A percentile compares a stretch with the other conserved stretches of the same genome.
These are phyloP conservation scores for Periglandula ipomoeae DNA, from an alignment of 2,329 filamentous ascomycete genomes.

Conservation along the genomic window DNA sequence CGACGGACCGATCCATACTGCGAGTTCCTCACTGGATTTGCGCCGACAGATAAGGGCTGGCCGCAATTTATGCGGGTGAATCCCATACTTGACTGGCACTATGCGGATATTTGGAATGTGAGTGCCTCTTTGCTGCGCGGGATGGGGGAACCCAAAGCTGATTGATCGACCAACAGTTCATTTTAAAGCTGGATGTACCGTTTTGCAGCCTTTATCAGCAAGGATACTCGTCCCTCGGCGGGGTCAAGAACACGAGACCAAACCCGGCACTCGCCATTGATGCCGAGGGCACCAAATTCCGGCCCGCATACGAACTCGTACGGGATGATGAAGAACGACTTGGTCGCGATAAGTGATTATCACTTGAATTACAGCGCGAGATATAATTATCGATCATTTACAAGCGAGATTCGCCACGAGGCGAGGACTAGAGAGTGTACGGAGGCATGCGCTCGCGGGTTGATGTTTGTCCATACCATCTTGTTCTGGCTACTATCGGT, in stretches of 20 bases:
- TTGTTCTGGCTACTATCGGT: no score
- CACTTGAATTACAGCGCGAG: no score
- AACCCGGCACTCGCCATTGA: slow-evolving; percentile 62
- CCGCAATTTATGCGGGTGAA: slow-evolving; percentile 88
- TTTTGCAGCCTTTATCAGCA: slow-evolving; percentile 83
- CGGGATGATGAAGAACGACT: slow-evolving; percentile 71
- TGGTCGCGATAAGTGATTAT: slow-evolving; percentile 54
- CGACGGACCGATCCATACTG: slow-evolving; percentile 89
- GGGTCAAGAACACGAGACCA: slow-evolving; percentile 77
- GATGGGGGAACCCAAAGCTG: neutral
- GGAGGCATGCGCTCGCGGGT: no score
- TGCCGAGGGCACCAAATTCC: slow-evolving; percentile 36
- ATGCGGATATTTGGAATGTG: slow-evolving; percentile 88
- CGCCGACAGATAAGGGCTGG: slow-evolving; percentile 83
- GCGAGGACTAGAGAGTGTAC: no score
- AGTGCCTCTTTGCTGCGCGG: slow-evolving; percentile 26
- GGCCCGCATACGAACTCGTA: slow-evolving; percentile 66
- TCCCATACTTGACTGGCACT: slow-evolving; percentile 96
- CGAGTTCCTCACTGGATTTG: slow-evolving; percentile 67
- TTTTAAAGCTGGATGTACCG: slow-evolving; percentile 65
- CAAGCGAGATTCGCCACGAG: no score
- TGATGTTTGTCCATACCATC: no score
- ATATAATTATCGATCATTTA: no score
- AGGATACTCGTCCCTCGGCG: slow-evolving; percentile 89
- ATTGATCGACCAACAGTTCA: slow-evolving; percentile 46